A percentile compares a stretch with the other conserved stretches of the same genome.
Evolutionary conservation across 108 stramenopile genomes (phyloP).

Genomic region (Stephanodiscus triporus): DNA sequence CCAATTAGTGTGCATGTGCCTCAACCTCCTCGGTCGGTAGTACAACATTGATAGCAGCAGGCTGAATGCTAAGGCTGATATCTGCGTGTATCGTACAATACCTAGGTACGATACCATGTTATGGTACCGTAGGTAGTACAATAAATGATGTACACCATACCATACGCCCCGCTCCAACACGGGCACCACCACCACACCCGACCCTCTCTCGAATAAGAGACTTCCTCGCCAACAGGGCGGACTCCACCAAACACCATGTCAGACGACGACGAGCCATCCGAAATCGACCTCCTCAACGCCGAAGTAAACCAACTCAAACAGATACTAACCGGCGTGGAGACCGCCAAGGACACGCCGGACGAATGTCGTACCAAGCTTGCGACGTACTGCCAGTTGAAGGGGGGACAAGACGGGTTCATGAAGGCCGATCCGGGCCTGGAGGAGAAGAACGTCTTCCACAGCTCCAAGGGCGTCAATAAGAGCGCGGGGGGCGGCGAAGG

Average conservation of each 20-base stretch:
- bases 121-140: too few species aligned
- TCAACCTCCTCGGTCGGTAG: too few species aligned
- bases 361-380: slow-evolving; percentile 9
- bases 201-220: too few species aligned
- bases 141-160: too few species aligned
- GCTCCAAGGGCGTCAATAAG: not conserved
- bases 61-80: too few species aligned
- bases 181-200: not conserved
- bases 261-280: slow-evolving; percentile 14
- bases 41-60: too few species aligned
- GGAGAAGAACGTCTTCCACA: slow-evolving; percentile 22
- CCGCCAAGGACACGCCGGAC: slow-evolving; percentile 10
- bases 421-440: slow-evolving; percentile 21
- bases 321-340: slow-evolving; percentile 10
- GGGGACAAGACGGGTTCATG: slow-evolving; percentile 14
- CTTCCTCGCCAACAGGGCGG: not conserved
- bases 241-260: not conserved
- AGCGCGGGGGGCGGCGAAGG: slow-evolving; percentile 14
- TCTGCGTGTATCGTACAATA: too few species aligned
- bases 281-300: slow-evolving; percentile 21
- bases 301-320: slow-evolving; percentile 21
- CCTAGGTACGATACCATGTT: too few species aligned
- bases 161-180: not conserved
- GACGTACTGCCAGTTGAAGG: slow-evolving; percentile 11
- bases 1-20: too few species aligned